These are phyloP conservation scores for Boletellus dicymbophilus DNA, from an alignment of 1,284 basidiomycete species.

Conservation along the genomic window DNA sequence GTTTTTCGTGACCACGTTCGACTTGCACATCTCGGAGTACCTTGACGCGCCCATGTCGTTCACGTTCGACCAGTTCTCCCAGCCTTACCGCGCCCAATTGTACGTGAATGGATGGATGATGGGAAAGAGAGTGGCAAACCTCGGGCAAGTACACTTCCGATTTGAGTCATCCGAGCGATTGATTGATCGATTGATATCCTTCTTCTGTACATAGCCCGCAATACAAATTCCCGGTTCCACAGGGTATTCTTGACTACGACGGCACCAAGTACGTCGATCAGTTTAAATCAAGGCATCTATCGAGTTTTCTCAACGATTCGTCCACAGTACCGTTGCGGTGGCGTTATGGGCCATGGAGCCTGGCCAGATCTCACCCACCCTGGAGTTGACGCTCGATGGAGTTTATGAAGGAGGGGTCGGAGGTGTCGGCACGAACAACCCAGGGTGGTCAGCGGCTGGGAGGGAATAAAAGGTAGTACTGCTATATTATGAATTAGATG, in stretches of 20 bases:
- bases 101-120: conserved; percentile 90
- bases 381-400: conserved; percentile 57
- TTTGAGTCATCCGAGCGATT: background rate
- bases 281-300: background rate
- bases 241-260: conserved; percentile 72
- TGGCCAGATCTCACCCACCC: conserved; percentile 48
- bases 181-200: conserved; percentile 10
- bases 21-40: conserved; percentile 56
- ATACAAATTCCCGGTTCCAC: conserved; percentile 74
- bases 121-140: conserved; percentile 73
- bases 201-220: conserved; percentile 72
- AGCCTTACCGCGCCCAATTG: conserved; percentile 70
- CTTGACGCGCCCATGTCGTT: conserved; percentile 70
- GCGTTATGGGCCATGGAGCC: conserved; percentile 69
- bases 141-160: conserved; percentile 47
- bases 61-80: conserved; percentile 56
- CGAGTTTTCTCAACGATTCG: conserved; percentile 2
- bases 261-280: conserved; percentile 63
- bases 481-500: too few species aligned
- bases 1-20: conserved; percentile 77
- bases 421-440: conserved; percentile 56
- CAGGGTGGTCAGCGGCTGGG: conserved; percentile 50
- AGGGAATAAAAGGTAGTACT: conserved; percentile 31
- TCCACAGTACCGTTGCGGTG: conserved; percentile 72
- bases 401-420: conserved; percentile 69